Evolutionary conservation across 2,329 filamentous ascomycete species (phyloP), one percentile per base, ranked within the genome.

Genomic region (Fusarium sp.): DNA sequence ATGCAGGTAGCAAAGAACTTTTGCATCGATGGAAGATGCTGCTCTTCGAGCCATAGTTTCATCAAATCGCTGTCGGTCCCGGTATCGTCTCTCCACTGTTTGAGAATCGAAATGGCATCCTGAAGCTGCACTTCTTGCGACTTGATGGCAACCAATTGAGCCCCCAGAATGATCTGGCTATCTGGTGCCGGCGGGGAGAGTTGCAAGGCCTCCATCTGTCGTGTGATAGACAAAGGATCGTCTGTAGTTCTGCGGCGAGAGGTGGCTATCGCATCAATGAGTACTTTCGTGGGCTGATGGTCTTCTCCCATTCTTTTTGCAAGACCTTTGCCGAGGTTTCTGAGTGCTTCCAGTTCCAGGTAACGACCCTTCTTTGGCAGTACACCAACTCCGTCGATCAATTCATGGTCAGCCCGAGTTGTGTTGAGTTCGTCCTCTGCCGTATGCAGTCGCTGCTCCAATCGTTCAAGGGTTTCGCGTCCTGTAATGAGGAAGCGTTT

Each of bases 401-500:
- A 21, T 21, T 21, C 21, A 21, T 21, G 21, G 21, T 21, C 21
- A 21, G 21, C 21, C 21, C 21, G 21, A 21, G 4, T 21, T 21
- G 21, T 21, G 21, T 21, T 21, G 21, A 23, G 21, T 23, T 23
- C 5, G 21, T 23, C 21, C 5, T 23, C 21, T 6, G 4, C 5
- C 5, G 21, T 23, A 23, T 6, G 5, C 21, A 23, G 5, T 23
- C 21, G 21, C 21, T 23, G 21, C 2, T 23, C 21, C 21, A 23
- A 6, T 23, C 21, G 21, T 23, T 21, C 21, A 5, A 23, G 21
- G 21, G 5, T 23, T 6, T 81, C 66, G 12, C 53, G 55, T 1
- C 68, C 70, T 2, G 42, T 49, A 16, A 69, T 71, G 16, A 89
- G 83, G 71, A 92, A 89, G 60, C 87, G 88, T 76, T 89, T 90